Conservation (phyloP, 2,329 filamentous ascomycete genomes). For the Fusarium concolor region DNA sequence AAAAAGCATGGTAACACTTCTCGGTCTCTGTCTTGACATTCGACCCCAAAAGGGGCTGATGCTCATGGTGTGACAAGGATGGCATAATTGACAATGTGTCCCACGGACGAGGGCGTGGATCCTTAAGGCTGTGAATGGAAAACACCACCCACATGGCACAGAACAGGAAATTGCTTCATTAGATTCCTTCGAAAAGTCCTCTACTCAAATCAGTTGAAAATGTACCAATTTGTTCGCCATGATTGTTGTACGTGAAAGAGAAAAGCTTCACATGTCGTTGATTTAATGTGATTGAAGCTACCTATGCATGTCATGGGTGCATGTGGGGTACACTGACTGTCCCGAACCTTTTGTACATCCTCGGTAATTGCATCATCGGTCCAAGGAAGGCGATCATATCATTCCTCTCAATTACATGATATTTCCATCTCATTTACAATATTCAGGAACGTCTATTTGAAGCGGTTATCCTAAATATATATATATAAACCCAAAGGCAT, state of each 20-base stretch:
- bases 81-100: background rate
- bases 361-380: conserved; percentile 43
- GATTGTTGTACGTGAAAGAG: background rate
- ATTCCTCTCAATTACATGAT: conserved; percentile 14
- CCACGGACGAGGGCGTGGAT: background rate
- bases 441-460: background rate
- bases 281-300: conserved; percentile 12
- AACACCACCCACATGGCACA: conserved; percentile 7
- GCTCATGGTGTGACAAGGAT: background rate
- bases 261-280: conserved; percentile 25
- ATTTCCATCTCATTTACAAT: background rate
- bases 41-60: background rate
- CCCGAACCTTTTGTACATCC: conserved; percentile 15
- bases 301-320: background rate
- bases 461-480: background rate
- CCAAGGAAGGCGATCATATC: conserved; percentile 25
- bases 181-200: background rate
- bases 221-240: background rate
- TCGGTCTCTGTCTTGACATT: background rate
- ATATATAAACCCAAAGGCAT: background rate
- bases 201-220: conserved; percentile 4
- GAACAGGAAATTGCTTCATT: conserved; percentile 5
- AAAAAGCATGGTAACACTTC: background rate
- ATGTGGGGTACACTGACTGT: conserved; percentile 2
- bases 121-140: background rate